Evolutionary conservation across 495 filamentous ascomycete species (phyloP), one percentile per base, ranked within the genome.

Genomic region (Neohortaea acidophila): DNA sequence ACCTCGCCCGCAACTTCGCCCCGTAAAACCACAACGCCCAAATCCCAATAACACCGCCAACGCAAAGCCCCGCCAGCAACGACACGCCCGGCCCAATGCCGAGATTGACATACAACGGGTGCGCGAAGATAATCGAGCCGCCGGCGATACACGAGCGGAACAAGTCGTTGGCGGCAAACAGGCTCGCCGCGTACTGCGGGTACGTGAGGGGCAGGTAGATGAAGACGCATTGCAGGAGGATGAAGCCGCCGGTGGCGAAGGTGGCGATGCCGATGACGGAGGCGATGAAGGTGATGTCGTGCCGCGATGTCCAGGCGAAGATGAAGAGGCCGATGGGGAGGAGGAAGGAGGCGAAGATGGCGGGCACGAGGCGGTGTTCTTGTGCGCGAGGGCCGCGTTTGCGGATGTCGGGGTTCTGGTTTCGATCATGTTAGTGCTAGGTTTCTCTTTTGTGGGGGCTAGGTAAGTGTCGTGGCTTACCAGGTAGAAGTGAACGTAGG

Each of bases 111-210:
- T n/a, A n/a, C n/a, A n/a, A n/a, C n/a, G n/a, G n/a, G n/a, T n/a
- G n/a, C n/a, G n/a, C n/a, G n/a, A n/a, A n/a, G n/a, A n/a, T n/a
- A n/a, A n/a, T n/a, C n/a, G n/a, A n/a, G n/a, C n/a, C n/a, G n/a
- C n/a, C n/a, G n/a, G n/a, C n/a, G n/a, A n/a, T n/a, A n/a, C 8
- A 32, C 9, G 29, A 32, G 14, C 70, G 61, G 45, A 64, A 63
- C 53, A 72, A 66, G 51, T 72, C 68, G 57, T 74, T 76, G n/a
- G 59, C 64, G 2, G 73, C 72, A 41, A 76, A 72, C 30, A 76
- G 49, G 36, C 53, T 59, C 2, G 72, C 70, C 9, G 69, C 69
- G 43, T 78, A 76, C 45, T n/a, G 57, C n/a, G 70, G 71, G 45
- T 76, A 76, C 9, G 58, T 63, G 3, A 75, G 51, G 0, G 70